Base-by-base conservation (phyloP, 441 rosid species). In the Monsonia emarginata region DNA sequence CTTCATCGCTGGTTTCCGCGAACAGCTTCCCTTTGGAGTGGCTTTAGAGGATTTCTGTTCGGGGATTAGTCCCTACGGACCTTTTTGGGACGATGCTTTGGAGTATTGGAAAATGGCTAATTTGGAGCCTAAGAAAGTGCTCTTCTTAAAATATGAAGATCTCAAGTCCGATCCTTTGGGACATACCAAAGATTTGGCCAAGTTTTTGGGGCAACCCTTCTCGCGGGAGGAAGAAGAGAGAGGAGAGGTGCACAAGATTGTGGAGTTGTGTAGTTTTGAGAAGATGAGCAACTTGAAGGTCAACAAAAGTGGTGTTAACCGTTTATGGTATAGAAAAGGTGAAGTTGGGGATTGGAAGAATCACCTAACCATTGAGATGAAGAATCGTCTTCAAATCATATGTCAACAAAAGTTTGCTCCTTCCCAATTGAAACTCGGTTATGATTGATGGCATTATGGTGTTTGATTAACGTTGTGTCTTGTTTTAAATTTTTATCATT, bases 51-150 rank as follows among this genome's bases (percentile, higher is more conserved):
- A n/a, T 22, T 74, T 78, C 0, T 65, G 64, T 62, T 14, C 27
- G 27, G 81, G 73, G 32, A 36, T 68, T 25, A 26, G 67, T 0
- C 67, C 40, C 0, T 50, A 59, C 7, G 56, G 73, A 0, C 68
- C 66, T 0, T 63, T 40, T 11, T 72, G 72, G 75, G 79, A 72
- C 58, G 73, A 72, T 56, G 64, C 63, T 4, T 16, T 54, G 24
- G 74, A 73, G 22, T 75, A 66, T 2, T 75, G 77, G 79, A 69
- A 52, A 63, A 70, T 74, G 21, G n/a, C n/a, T n/a, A 78, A 79
- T 61, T 7, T 69, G 10, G 70, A 64, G 18, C 69, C 73, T 0
- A 10, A 69, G 8, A 71, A 54, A 52, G 28, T 78, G 5, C 14
- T 78, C n/a, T 64, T 78, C 61, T 26, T 69, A 18, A 75, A 46